phyloP scores from a whole-genome alignment of 306 rosid species.

The Vigna angularis region DNA sequence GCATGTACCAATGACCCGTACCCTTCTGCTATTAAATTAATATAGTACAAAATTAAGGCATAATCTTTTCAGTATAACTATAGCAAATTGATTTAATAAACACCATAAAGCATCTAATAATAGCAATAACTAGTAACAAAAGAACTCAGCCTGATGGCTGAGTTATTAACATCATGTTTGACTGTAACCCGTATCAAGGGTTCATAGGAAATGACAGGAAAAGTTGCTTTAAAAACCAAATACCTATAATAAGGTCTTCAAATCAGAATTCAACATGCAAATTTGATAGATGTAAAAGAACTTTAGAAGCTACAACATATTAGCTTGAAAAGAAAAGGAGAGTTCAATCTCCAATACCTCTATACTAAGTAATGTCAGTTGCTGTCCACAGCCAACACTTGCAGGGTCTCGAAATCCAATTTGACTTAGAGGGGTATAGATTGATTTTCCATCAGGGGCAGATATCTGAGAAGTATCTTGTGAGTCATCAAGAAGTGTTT shows the following conservation, averaged over 20 bases:
- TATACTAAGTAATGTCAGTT: slow-evolving; percentile 78
- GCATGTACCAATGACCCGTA: not conserved
- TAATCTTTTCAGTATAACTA: slow-evolving; percentile 15
- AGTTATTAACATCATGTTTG: slow-evolving; percentile 23
- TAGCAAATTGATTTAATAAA: slow-evolving; percentile 10
- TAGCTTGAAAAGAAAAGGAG: slow-evolving; percentile 16
- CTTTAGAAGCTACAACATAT: slow-evolving; percentile 19
- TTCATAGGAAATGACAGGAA: slow-evolving; percentile 25
- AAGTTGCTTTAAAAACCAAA: slow-evolving; percentile 28
- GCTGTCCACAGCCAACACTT: slow-evolving; percentile 82
- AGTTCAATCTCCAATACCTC: slow-evolving; percentile 62
- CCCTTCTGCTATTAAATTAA: not conserved
- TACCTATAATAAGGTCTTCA: slow-evolving; percentile 20
- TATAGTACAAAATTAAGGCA: slow-evolving; percentile 23
- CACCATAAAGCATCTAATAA: slow-evolving; percentile 29
- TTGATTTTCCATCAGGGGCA: slow-evolving; percentile 72
- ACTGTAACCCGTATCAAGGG: slow-evolving; percentile 24
- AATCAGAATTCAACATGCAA: slow-evolving; percentile 39
- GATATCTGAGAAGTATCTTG: slow-evolving; percentile 85
- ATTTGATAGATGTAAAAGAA: slow-evolving; percentile 24
- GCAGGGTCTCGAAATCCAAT: slow-evolving; percentile 92
- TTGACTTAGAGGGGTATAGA: slow-evolving; percentile 85
- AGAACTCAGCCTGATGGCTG: slow-evolving; percentile 4
- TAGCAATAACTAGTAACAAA: not conserved
- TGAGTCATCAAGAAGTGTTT: slow-evolving; percentile 49